These are phyloP conservation scores for Trametes polyzona DNA, from an alignment of 1,284 basidiomycete species.

Conservation along the genomic window DNA sequence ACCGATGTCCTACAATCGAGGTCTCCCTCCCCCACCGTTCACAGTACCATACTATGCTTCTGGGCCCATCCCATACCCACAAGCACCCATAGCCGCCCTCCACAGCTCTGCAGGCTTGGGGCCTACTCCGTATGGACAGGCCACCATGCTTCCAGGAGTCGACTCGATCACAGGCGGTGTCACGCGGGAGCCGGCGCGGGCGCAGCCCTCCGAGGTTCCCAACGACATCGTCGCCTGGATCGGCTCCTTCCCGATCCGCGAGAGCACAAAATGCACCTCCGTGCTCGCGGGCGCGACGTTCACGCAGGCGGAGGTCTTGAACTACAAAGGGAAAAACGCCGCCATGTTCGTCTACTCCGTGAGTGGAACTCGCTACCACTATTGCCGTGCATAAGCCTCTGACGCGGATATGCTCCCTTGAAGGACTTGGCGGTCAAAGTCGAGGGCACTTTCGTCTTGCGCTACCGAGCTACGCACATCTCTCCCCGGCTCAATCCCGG, in stretches of 20 bases:
- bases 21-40: no score
- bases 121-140: no score
- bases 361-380: conserved; percentile 27
- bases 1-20: no score
- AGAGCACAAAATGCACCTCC: conserved; percentile 57
- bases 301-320: conserved; percentile 63
- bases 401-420: no score
- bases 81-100: no score
- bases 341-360: conserved; percentile 79
- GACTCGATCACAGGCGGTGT: no score
- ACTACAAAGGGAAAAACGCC: conserved; percentile 60
- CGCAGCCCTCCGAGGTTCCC: no score
- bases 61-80: no score
- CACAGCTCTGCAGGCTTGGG: no score
- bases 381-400: background rate
- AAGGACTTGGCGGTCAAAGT: conserved; percentile 30
- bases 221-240: conserved; percentile 44
- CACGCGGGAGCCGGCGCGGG: no score
- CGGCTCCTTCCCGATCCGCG: conserved; percentile 45
- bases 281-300: conserved; percentile 68
- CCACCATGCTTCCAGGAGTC: background rate
- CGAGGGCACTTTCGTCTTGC: conserved; percentile 33
- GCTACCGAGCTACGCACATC: conserved; percentile 35
- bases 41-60: no score
- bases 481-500: conserved; percentile 29